phyloP scores from a whole-genome alignment of 495 filamentous ascomycete species.

The Tuber umbilicatum region DNA sequence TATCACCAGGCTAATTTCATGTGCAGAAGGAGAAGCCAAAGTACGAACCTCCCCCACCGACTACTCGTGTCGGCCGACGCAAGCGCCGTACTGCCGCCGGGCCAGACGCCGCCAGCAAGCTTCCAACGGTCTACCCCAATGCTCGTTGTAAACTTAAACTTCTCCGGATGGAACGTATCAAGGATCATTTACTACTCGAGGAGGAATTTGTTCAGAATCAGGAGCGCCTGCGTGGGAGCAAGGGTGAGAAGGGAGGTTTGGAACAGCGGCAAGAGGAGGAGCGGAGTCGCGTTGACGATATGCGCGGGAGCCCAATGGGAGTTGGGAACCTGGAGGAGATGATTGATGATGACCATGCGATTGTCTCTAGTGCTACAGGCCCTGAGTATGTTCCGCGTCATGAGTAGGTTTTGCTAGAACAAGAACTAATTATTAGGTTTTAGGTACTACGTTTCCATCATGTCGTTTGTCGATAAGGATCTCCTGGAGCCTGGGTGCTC shows the following conservation, averaged over 20 bases:
- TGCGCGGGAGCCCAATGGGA: slow-evolving; percentile 97
- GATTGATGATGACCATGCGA: slow-evolving; percentile 99
- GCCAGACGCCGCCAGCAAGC: slow-evolving; percentile 86
- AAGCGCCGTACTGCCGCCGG: slow-evolving; percentile 84
- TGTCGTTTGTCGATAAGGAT: slow-evolving; percentile 99
- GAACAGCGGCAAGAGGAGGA: slow-evolving; percentile 88
- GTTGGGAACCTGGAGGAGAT: slow-evolving; percentile 97
- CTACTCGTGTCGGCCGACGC: slow-evolving; percentile 95
- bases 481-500: slow-evolving; percentile 93
- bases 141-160: slow-evolving; percentile 95
- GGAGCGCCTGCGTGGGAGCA: slow-evolving; percentile 85
- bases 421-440: slow-evolving; percentile 11
- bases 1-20: slow-evolving; percentile 19
- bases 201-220: slow-evolving; percentile 99
- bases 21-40: slow-evolving; percentile 95
- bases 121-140: slow-evolving; percentile 86
- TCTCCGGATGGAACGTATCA: slow-evolving; percentile 95
- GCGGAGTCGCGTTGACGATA: slow-evolving; percentile 92
- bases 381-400: slow-evolving; percentile 55
- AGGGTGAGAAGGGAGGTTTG: slow-evolving; percentile 64
- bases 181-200: slow-evolving; percentile 93
- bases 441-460: slow-evolving; percentile 95
- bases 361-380: slow-evolving; percentile 93
- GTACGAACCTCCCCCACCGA: slow-evolving; percentile 97
- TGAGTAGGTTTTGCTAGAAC: neutral